phyloP scores from a whole-genome alignment of 495 filamentous ascomycete species.

The Penicillium soppii region DNA sequence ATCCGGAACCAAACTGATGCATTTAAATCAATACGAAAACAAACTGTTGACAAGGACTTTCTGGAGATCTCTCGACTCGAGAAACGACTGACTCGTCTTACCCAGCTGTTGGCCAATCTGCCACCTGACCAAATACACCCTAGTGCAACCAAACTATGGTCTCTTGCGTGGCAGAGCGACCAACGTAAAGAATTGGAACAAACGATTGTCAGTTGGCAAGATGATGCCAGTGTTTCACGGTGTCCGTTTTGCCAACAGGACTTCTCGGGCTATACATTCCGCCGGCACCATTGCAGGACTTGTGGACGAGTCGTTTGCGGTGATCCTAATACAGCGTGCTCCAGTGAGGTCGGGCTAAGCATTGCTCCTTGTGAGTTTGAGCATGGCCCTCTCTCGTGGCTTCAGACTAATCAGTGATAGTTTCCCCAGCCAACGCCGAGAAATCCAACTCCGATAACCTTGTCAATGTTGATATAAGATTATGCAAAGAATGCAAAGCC shows the following conservation, averaged over 20 bases:
- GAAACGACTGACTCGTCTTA: conserved; percentile 87
- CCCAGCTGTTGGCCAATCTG: conserved; percentile 72
- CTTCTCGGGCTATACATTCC: conserved; percentile 83
- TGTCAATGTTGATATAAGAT: conserved; percentile 75
- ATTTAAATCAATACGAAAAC: conserved; percentile 68
- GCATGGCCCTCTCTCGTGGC: not conserved
- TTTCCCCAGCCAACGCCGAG: conserved; percentile 53
- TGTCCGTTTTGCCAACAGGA: conserved; percentile 96
- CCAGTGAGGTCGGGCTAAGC: conserved; percentile 75
- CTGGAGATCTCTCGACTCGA: conserved; percentile 87
- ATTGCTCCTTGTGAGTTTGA: conserved; percentile 65
- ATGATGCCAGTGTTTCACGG: conserved; percentile 73
- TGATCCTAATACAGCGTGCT: conserved; percentile 80
- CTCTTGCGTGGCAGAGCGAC: conserved; percentile 57
- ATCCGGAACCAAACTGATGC: conserved; percentile 65
- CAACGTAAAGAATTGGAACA: conserved; percentile 83
- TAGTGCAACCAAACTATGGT: conserved; percentile 53
- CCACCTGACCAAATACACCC: conserved; percentile 58
- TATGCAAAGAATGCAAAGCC: conserved; percentile 85
- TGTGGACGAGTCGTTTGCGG: conserved; percentile 92
- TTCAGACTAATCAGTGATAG: conserved; percentile 23
- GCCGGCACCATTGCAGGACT: conserved; percentile 90
- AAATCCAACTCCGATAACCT: conserved; percentile 52
- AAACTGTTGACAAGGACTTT: conserved; percentile 76
- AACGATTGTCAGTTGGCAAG: conserved; percentile 90